phyloP scores from a whole-genome alignment of 2,329 filamentous ascomycete species.

The Arthrobotrys pseudoclavata region DNA sequence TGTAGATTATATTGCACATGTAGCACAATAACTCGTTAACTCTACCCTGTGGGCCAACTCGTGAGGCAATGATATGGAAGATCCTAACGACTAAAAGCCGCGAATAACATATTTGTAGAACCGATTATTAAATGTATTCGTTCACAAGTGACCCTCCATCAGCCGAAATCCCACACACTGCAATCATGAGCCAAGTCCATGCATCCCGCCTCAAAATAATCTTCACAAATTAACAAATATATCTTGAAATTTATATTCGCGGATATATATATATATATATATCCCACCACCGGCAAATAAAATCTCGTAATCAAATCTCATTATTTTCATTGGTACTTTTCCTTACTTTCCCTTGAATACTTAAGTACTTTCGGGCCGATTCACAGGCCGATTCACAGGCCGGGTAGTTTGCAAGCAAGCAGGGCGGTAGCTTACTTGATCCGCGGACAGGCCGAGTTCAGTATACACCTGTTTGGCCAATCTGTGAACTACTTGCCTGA shows the following conservation, averaged over 20 bases:
- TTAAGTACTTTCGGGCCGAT: no score
- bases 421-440: no score
- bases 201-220: not conserved
- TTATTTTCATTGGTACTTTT: not conserved
- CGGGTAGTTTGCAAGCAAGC: no score
- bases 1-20: not conserved
- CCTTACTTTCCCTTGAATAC: not conserved
- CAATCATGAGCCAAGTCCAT: not conserved
- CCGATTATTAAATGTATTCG: slow-evolving; percentile 1
- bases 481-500: no score
- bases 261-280: not conserved
- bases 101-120: slow-evolving; percentile 26
- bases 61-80: not conserved
- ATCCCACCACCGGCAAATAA: slow-evolving; percentile 6
- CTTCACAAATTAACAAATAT: no score
- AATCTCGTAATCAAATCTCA: slow-evolving; percentile 1
- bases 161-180: not conserved
- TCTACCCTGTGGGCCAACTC: no score
- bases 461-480: no score
- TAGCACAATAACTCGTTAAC: not conserved
- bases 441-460: no score
- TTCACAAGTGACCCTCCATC: not conserved
- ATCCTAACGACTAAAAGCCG: slow-evolving; percentile 21
- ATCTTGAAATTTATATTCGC: slow-evolving; percentile 10
- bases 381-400: no score